Evolutionary conservation across 2,329 filamentous ascomycete species (phyloP), one percentile per base, ranked within the genome.

Genomic region (Ramichloridium luteum): DNA sequence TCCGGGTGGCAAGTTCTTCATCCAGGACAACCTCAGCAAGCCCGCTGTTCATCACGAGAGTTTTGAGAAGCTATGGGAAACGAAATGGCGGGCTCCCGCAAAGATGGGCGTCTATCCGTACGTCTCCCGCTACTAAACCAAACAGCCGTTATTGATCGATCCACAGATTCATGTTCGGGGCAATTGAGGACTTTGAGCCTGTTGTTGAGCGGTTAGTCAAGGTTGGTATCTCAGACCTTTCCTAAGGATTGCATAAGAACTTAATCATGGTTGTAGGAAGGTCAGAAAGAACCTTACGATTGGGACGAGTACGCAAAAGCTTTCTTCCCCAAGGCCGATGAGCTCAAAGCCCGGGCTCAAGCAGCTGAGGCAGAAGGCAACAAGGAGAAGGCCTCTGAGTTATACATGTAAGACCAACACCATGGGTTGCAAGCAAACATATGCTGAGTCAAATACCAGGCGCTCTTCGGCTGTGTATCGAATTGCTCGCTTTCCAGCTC

Each of bases 381-480:
- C 30, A 50, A 47, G 2, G 59, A 62, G 25, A 61, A 62, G 27
- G 76, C 78, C 1, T 70, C 68, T 3, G 68, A 68, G 20, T 62
- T 78, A 12, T 81, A 76, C 53, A 64, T 81, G 40, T 56, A 54
- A 6, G 53, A n/a, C n/a, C n/a, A n/a, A n/a, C n/a, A n/a, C n/a
- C n/a, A n/a, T n/a, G n/a, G n/a, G n/a, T n/a, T n/a, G n/a, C 9
- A 23, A 23, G n/a, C 25, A 5, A 5, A 14, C 13, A 8, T 16
- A 9, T 23, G 13, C 36, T 36, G 16, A 38, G 37, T 46, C 28
- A 50, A 44, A 9, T 13, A 6, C 8, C 4, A 27, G 57, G n/a
- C 72, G 79, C 13, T 76, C 76, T 4, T 78, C 77, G 13, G 73
- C 76, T 15, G 64, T 84, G n/a, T 77, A 80, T 54, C 69, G 80